Evolutionary conservation across 2,329 filamentous ascomycete species (phyloP).

Genomic region (Colletotrichum zoysiae): DNA sequence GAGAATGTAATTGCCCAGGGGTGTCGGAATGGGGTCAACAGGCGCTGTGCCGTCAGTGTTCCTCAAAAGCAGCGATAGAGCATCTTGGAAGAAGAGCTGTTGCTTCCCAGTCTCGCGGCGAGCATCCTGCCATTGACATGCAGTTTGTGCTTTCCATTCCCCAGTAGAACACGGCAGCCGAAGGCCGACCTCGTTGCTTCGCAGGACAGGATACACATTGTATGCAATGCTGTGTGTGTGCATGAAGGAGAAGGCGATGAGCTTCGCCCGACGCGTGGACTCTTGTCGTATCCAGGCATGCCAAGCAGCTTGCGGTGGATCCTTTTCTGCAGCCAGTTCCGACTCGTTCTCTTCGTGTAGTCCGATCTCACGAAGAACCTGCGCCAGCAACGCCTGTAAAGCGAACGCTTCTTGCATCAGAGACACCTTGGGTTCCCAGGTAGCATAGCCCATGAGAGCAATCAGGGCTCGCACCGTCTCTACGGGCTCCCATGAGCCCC

Average conservation of each 20-base stretch:
- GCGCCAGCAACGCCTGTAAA: slow-evolving; percentile 50
- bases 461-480: slow-evolving; percentile 52
- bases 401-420: slow-evolving; percentile 53
- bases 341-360: slow-evolving; percentile 47
- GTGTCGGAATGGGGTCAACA: slow-evolving; percentile 52
- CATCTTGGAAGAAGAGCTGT: slow-evolving; percentile 54
- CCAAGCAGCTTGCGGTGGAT: slow-evolving; percentile 45
- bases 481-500: slow-evolving; percentile 48
- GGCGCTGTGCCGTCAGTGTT: slow-evolving; percentile 47
- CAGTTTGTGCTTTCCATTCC: slow-evolving; percentile 53
- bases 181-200: slow-evolving; percentile 53
- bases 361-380: slow-evolving; percentile 51
- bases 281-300: slow-evolving; percentile 50
- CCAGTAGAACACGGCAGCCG: slow-evolving; percentile 52
- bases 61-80: slow-evolving; percentile 49
- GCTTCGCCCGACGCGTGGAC: slow-evolving; percentile 51
- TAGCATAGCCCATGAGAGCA: slow-evolving; percentile 54
- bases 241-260: slow-evolving; percentile 55
- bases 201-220: slow-evolving; percentile 53
- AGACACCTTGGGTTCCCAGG: slow-evolving; percentile 51
- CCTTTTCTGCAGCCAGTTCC: slow-evolving; percentile 14
- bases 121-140: slow-evolving; percentile 49
- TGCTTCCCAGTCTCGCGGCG: slow-evolving; percentile 47
- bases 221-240: slow-evolving; percentile 56
- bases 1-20: slow-evolving; percentile 54